A percentile compares a stretch with the other conserved stretches of the same genome.
Conservation (phyloP, 2,329 filamentous ascomycete species). For the Colletotrichum simmondsii region DNA sequence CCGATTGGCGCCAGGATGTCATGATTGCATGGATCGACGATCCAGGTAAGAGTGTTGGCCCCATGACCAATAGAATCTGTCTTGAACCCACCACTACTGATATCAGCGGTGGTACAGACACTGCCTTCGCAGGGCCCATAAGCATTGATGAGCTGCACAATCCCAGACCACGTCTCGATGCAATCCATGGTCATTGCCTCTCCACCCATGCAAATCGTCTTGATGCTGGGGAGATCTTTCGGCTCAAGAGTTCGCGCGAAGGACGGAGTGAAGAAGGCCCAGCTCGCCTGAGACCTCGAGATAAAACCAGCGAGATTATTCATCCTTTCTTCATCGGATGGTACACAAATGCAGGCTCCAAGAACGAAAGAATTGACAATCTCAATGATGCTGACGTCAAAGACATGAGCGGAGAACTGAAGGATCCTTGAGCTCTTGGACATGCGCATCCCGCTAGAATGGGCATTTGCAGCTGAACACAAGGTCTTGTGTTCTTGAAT, state of each 20-base stretch:
- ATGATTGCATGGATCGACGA: slow-evolving; percentile 39
- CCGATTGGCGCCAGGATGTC: slow-evolving; percentile 39
- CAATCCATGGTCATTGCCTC: slow-evolving; percentile 23
- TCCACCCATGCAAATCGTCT: slow-evolving; percentile 24
- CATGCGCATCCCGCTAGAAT: slow-evolving; percentile 12
- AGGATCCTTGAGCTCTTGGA: slow-evolving; percentile 16
- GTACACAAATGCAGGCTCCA: slow-evolving; percentile 50
- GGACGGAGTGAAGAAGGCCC: slow-evolving; percentile 29
- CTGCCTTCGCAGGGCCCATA: slow-evolving; percentile 28
- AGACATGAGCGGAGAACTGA: slow-evolving; percentile 45
- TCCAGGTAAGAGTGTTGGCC: slow-evolving; percentile 36
- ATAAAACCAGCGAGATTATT: slow-evolving; percentile 39
- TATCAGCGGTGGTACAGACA: slow-evolving; percentile 27
- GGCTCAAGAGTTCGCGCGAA: slow-evolving; percentile 23
- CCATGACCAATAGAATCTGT: slow-evolving; percentile 20
- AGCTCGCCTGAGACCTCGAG: slow-evolving; percentile 8
- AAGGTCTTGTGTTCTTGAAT: slow-evolving; percentile 45
- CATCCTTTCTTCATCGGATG: slow-evolving; percentile 48
- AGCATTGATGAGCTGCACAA: slow-evolving; percentile 19
- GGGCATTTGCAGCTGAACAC: slow-evolving; percentile 36
- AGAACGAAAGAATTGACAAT: slow-evolving; percentile 50
- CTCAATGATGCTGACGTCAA: slow-evolving; percentile 50
- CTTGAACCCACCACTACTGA: neutral
- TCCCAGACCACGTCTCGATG: slow-evolving; percentile 9
- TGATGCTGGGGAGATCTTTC: neutral